phyloP scores from a whole-genome alignment of 371 early-diverging fungal species.

The Mucor indicus region DNA sequence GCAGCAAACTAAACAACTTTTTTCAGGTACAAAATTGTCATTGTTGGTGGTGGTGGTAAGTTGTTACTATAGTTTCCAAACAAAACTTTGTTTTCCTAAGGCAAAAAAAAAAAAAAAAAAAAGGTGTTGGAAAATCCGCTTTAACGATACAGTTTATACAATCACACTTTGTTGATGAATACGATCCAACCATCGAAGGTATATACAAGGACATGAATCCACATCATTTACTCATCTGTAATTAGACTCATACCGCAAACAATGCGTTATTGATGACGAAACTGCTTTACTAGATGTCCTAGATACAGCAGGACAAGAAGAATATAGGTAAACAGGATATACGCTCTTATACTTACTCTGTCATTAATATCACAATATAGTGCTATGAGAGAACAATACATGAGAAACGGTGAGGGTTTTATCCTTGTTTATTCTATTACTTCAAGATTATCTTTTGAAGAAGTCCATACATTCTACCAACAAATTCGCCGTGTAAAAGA shows the following conservation, averaged over 20 bases:
- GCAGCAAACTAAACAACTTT: no score
- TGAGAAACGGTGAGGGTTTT: conserved; percentile 89
- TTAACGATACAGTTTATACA: conserved; percentile 91
- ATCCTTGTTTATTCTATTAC: conserved; percentile 80
- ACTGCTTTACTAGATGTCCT: conserved; percentile 85
- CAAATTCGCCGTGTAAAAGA: conserved; percentile 86
- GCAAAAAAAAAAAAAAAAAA: not conserved
- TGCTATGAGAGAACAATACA: conserved; percentile 79
- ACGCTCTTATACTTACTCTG: no score
- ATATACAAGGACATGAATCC: no score
- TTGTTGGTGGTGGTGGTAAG: conserved; percentile 65
- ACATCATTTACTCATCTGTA: no score
- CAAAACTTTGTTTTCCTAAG: not conserved
- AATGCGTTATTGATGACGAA: conserved; percentile 82
- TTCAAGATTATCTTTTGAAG: conserved; percentile 73
- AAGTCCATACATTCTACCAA: conserved; percentile 73
- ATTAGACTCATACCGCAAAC: conserved; percentile 88
- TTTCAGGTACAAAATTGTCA: conserved; percentile 19
- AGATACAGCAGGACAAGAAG: conserved; percentile 94
- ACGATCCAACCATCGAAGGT: conserved; percentile 94
- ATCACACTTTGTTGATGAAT: conserved; percentile 88
- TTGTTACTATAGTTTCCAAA: not conserved
- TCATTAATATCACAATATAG: conserved; percentile 21
- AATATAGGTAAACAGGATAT: conserved; percentile 82
- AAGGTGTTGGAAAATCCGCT: conserved; percentile 83